Percentiles rank a stretch among this genome's conserved stretches.
Evolutionary conservation across 768 basidiomycete species (phyloP).

Genomic region (Lactifluus volemus): DNA sequence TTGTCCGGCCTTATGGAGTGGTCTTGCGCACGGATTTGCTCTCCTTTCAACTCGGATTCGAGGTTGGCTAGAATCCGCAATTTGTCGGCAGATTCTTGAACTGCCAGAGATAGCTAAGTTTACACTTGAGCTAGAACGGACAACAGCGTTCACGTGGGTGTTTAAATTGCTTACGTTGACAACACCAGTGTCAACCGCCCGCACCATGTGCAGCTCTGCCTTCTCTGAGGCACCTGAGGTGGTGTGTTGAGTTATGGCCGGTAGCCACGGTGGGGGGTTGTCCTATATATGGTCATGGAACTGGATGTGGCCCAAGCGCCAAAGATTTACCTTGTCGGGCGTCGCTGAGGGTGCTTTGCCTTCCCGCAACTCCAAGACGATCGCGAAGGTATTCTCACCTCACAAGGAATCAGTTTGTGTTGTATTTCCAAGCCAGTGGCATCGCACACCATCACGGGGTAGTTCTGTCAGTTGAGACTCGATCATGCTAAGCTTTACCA

Average conservation of each 20-base stretch:
- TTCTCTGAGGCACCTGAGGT: constrained; percentile 55
- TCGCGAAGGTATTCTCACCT: constrained; percentile 73
- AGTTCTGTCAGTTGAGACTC: constrained; percentile 61
- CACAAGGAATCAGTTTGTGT: not conserved
- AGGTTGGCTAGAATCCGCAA: constrained; percentile 25
- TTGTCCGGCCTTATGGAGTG: not conserved
- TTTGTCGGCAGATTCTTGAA: constrained; percentile 76
- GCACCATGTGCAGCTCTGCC: constrained; percentile 64
- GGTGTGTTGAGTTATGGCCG: constrained; percentile 60
- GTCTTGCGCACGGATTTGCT: constrained; percentile 5
- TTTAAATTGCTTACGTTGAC: constrained; percentile 47
- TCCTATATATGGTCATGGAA: constrained; percentile 22
- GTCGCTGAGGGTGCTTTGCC: constrained; percentile 46
- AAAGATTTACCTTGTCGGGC: constrained; percentile 34
- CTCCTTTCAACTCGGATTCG: constrained; percentile 18
- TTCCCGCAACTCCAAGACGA: constrained; percentile 74
- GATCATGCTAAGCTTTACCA: constrained; percentile 72
- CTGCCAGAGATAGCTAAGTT: constrained; percentile 57
- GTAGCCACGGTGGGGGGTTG: constrained; percentile 76
- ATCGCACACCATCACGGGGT: constrained; percentile 40
- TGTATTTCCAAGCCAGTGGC: not conserved
- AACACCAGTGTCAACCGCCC: constrained; percentile 78
- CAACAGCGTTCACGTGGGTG: not conserved
- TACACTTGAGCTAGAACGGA: not conserved
- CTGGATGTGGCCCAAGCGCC: not conserved